Evolutionary conservation across 768 basidiomycete genomes (phyloP).

Genomic region (Lactifluus volemus): DNA sequence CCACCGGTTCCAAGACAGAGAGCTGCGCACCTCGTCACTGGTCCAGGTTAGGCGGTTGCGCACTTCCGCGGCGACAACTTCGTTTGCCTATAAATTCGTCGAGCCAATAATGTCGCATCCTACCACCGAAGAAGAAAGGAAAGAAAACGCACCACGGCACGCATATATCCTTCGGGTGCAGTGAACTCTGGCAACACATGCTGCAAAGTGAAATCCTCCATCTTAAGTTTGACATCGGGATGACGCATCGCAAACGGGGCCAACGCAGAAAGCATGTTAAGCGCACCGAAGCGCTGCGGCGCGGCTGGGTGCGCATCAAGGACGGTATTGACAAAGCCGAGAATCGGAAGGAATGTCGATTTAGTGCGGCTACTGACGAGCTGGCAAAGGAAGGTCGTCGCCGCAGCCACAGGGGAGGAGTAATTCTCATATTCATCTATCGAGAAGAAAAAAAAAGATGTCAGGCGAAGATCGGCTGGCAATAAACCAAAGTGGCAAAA

Average conservation of each 20-base stretch:
- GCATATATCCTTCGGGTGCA: slow-evolving; percentile 59
- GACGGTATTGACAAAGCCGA: slow-evolving; percentile 69
- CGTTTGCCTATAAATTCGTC: slow-evolving; percentile 52
- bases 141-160: slow-evolving; percentile 52
- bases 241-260: slow-evolving; percentile 78
- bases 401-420: slow-evolving; percentile 67
- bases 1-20: neutral
- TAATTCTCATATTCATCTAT: slow-evolving; percentile 77
- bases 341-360: slow-evolving; percentile 71
- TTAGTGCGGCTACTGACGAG: slow-evolving; percentile 76
- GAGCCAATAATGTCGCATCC: neutral
- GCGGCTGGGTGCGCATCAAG: slow-evolving; percentile 54
- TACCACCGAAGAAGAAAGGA: neutral
- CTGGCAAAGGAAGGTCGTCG: slow-evolving; percentile 71
- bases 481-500: neutral
- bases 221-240: slow-evolving; percentile 64
- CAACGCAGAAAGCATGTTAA: slow-evolving; percentile 73
- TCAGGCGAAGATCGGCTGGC: slow-evolving; percentile 4
- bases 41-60: slow-evolving; percentile 64
- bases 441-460: neutral
- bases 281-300: slow-evolving; percentile 71
- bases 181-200: slow-evolving; percentile 70
- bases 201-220: slow-evolving; percentile 70
- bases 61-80: slow-evolving; percentile 68
- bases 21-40: slow-evolving; percentile 43